Base-by-base conservation (phyloP, 2,329 filamentous ascomycete species). In the Calcarisporium arbuscula region DNA sequence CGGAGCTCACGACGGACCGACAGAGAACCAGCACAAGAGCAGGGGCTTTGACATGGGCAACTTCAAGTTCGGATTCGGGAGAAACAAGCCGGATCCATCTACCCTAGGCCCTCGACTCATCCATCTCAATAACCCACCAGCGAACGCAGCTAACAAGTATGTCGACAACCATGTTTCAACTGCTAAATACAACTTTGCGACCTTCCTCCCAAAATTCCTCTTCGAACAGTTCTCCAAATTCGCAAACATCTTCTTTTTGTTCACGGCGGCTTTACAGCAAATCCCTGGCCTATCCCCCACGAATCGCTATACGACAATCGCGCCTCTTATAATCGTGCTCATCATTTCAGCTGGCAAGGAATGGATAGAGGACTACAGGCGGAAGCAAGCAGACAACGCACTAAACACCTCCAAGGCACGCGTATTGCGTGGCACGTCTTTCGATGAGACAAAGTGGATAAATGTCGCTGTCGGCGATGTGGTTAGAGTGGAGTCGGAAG, bases 151-250 rank as follows among this genome's bases (percentile, higher is more conserved):
- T 32, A 90, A 89, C 67, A 94, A 90, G 60, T 96, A 92, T 60
- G 76, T 89, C 56, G 85, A 94, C 72, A 98, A 98, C 57, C 88
- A 96, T 60, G 84, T 98, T 43, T 96, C 90, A 27, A 98, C 92
- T 6, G 84, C 92, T 44, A 98, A 98, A 63, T 98, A 98, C 75
- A 98, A 96, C 59, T 51, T 87, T 53, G 72, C 85, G 35, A 95
- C 88, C 15, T 98, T 98, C 60, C 57, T 96, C 14, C 92, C 92
- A 32, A 98, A 98, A 62, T 98, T 98, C 63, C 70, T 98, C 37
- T 88, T 90, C 59, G 92, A 98, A 61, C 92, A 98, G 58, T 98
- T 98, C 65, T 95, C 89, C 42, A 98, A 95, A 69, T 95, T 95
- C 62, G 92, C 92, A 68, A 98, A 98, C 64, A 64, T 98, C 54